Evolutionary conservation across 75 land plant genomes (phyloP).

Genomic region (Sequoiadendron giganteum): DNA sequence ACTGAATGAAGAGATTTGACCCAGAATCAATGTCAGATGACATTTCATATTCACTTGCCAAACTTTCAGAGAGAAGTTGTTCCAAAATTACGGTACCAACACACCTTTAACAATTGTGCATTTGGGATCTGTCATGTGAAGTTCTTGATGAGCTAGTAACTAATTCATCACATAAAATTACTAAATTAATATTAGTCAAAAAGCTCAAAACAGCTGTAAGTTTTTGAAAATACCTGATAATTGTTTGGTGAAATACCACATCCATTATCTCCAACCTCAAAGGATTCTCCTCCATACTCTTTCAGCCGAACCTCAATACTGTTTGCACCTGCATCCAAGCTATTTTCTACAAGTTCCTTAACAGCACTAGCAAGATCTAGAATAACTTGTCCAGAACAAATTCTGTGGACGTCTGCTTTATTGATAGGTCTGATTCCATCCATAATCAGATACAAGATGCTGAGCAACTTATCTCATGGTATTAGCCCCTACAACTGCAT

Average conservation of each 20-base stretch:
- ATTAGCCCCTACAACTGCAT: neutral
- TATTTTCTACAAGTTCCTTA: conserved; percentile 97
- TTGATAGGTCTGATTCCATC: conserved; percentile 65
- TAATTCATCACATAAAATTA: neutral
- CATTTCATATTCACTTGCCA: neutral
- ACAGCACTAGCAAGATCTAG: conserved; percentile 90
- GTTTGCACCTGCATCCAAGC: conserved; percentile 95
- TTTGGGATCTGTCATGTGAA: neutral
- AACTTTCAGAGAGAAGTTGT: neutral
- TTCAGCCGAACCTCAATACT: conserved; percentile 75
- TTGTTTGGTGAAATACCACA: conserved; percentile 86
- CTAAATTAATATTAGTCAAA: neutral
- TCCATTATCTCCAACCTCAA: conserved; percentile 92
- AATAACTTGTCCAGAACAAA: conserved; percentile 93
- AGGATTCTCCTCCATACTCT: conserved; percentile 73
- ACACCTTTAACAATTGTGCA: neutral
- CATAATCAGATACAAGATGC: neutral
- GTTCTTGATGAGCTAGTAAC: neutral
- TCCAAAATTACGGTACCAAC: neutral
- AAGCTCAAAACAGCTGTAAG: neutral
- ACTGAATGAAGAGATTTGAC: neutral
- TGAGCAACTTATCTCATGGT: neutral
- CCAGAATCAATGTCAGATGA: neutral
- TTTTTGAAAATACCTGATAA: conserved; percentile 56
- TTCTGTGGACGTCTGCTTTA: conserved; percentile 73